These are phyloP conservation scores for Wickerhamomyces canadensis DNA, from an alignment of 805 yeast species.

Conservation along the genomic window DNA sequence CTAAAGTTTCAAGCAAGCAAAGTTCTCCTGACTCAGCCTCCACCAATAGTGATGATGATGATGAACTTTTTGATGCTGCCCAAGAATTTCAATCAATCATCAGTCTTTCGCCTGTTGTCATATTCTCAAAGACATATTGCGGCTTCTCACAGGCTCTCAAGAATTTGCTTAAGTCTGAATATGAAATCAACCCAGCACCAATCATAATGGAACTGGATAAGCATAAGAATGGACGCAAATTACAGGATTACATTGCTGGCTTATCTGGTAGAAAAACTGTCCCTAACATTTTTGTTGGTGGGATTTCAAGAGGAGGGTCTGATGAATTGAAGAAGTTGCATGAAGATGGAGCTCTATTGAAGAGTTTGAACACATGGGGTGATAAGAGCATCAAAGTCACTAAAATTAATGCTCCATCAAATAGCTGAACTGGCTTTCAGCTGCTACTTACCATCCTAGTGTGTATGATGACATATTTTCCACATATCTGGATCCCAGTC, in stretches of 20 bases:
- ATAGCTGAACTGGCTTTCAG: too few relatives aligned
- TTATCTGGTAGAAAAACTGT: conserved; percentile 81
- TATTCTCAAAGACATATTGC: conserved; percentile 53
- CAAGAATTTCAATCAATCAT: conserved; percentile 53
- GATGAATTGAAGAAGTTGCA: conserved; percentile 73
- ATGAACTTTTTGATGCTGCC: conserved; percentile 38
- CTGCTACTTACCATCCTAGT: too few relatives aligned
- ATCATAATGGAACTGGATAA: conserved; percentile 75
- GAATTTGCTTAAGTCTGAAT: conserved; percentile 53
- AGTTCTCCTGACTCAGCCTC: too few relatives aligned
- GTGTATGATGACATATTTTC: too few relatives aligned
- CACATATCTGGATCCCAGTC: too few relatives aligned
- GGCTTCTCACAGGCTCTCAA: conserved; percentile 76
- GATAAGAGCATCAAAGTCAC: conserved; percentile 42
- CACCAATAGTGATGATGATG: conserved; percentile 6
- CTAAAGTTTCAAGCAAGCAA: too few relatives aligned
- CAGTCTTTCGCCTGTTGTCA: conserved; percentile 55
- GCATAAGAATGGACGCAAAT: conserved; percentile 67
- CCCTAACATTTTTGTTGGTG: conserved; percentile 79
- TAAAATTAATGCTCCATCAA: conserved; percentile 53
- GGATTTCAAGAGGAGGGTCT: conserved; percentile 78
- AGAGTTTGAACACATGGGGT: conserved; percentile 58
- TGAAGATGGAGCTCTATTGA: conserved; percentile 46
- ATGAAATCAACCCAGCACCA: conserved; percentile 68
- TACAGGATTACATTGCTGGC: conserved; percentile 67